Conservation (phyloP, 805 yeast species). For the Sugiyamaella qingdaonensis region DNA sequence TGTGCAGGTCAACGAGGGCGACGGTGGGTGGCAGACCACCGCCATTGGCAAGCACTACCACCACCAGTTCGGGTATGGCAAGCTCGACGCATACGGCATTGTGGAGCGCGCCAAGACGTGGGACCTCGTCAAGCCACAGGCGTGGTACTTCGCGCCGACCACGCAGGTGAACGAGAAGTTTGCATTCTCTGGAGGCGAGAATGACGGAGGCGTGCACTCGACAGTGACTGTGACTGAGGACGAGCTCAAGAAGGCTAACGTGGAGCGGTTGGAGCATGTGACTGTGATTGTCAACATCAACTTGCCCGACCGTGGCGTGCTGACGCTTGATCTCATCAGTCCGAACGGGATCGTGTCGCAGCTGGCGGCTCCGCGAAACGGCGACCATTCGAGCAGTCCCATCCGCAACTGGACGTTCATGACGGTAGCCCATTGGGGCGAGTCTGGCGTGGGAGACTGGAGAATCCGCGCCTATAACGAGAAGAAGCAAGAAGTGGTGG, state of each 20-base stretch:
- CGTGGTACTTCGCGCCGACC: constrained; percentile 62
- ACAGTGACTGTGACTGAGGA: constrained; percentile 39
- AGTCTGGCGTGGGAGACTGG: constrained; percentile 78
- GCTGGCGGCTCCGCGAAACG: constrained; percentile 62
- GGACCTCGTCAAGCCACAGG: constrained; percentile 86
- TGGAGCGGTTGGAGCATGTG: constrained; percentile 79
- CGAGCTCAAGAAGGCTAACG: constrained; percentile 50
- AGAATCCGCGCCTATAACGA: constrained; percentile 50
- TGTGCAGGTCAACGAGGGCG: constrained; percentile 58
- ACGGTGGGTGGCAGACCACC: constrained; percentile 70
- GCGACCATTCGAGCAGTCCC: constrained; percentile 56
- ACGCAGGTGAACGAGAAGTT: constrained; percentile 32
- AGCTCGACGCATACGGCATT: constrained; percentile 73
- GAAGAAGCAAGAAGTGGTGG: constrained; percentile 24
- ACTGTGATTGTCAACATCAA: constrained; percentile 72
- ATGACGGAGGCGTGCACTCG: constrained; percentile 23
- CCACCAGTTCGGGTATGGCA: constrained; percentile 89
- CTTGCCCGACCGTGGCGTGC: constrained; percentile 63
- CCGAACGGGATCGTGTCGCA: constrained; percentile 73
- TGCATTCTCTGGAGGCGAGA: constrained; percentile 8
- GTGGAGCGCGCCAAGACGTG: constrained; percentile 70
- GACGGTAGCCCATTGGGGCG: constrained; percentile 99
- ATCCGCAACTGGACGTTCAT: constrained; percentile 85
- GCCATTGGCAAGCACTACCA: constrained; percentile 68
- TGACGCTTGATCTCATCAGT: constrained; percentile 60